Conservation (phyloP, 2,329 filamentous ascomycete species). For the Bertia moriformis region DNA sequence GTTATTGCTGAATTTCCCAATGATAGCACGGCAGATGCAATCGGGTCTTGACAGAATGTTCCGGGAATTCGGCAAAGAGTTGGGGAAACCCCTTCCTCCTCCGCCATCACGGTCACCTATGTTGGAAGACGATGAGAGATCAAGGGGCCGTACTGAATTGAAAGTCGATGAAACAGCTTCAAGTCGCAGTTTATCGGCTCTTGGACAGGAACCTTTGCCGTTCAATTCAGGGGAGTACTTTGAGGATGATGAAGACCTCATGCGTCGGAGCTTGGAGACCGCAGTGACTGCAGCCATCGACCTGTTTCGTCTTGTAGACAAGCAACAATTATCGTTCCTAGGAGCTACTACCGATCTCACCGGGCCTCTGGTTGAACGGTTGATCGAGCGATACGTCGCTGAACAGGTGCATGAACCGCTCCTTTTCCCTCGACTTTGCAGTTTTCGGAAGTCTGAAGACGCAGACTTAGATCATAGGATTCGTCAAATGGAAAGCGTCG, state of each 20-base stretch:
- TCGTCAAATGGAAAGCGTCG: constrained; percentile 80
- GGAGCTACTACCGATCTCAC: constrained; percentile 89
- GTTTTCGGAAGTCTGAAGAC: constrained; percentile 68
- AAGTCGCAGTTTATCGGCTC: constrained; percentile 29
- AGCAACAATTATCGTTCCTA: constrained; percentile 80
- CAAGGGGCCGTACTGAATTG: constrained; percentile 39
- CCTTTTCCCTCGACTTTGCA: constrained; percentile 69
- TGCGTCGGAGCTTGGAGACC: constrained; percentile 78
- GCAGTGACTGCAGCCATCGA: constrained; percentile 89
- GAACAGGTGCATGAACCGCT: constrained; percentile 79
- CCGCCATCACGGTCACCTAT: constrained; percentile 40
- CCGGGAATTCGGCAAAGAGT: constrained; percentile 71
- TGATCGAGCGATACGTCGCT: constrained; percentile 88
- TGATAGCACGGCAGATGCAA: constrained; percentile 95
- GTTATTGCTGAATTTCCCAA: constrained; percentile 76
- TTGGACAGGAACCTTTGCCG: constrained; percentile 12
- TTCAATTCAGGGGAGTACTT: constrained; percentile 33
- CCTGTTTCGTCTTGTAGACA: constrained; percentile 87
- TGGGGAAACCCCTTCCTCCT: constrained; percentile 71
- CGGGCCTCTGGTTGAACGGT: constrained; percentile 74
- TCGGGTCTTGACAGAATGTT: constrained; percentile 78
- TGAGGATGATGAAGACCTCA: constrained; percentile 81
- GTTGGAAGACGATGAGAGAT: constrained; percentile 36
- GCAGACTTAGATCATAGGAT: constrained; percentile 79
- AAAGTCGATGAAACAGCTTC: constrained; percentile 38